Evolutionary conservation across 805 yeast genomes (phyloP), one percentile per base, ranked within the genome.

Genomic region (Suhomyces sp.): DNA sequence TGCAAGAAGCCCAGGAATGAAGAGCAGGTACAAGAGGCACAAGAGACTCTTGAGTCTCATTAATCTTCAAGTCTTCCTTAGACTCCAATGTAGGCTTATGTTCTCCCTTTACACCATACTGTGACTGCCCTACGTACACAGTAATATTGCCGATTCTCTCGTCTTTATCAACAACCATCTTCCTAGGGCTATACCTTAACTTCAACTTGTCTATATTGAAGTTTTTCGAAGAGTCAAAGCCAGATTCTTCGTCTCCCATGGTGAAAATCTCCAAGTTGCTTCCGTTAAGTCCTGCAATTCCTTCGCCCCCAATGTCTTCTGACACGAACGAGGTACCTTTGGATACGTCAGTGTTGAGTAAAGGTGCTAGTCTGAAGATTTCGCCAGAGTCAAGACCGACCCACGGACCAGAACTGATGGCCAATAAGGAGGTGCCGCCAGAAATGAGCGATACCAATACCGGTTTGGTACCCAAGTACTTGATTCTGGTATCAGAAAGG

Each of bases 381-480:
- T 56, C 58, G 13, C 64, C 60, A 9, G 57, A 39, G n/a, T 69
- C 64, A 57, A 75, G 78, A 0, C 84, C 81, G 7, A 83, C 53
- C 82, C 87, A 86, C 0, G 86, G 65, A 44, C 79, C 69, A 0
- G 85, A 68, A 2, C 87, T 81, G 12, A 80, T 60, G 0, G 85
- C 85, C 67, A 39, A 53, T 51, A 33, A 70, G 43, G 54, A 29
- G 2, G 20, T 7, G 48, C 39, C 20, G 8, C 31, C 29, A 19
- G 53, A 61, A 9, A 82, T 60, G 8, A 61, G 57, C 2, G 81
- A 70, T 3, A 91, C 66, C 2, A 61, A 60, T 0, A 91, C 85
- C 0, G 87, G 82, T 40, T 76, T 76, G 0, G 87, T 78, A 0
- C 98, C 98, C 25, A 89, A 64, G 61, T 86, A 90, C 60, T 85